phyloP scores from a whole-genome alignment of 306 rosid genomes.

The Hippophae tibetana region DNA sequence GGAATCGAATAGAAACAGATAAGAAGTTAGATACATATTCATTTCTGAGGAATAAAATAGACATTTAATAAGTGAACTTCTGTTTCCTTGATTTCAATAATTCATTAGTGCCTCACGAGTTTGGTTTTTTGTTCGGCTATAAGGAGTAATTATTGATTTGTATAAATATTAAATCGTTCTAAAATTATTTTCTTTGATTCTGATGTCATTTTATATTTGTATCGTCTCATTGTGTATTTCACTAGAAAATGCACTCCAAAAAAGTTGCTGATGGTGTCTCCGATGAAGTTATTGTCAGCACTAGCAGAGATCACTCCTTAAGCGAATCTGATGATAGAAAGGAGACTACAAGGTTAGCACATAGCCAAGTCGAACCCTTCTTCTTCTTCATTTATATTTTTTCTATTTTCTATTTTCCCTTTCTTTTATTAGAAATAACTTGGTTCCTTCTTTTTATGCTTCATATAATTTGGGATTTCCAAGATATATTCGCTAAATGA shows the following conservation, averaged over 20 bases:
- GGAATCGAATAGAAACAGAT: too few species aligned
- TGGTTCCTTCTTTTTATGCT: not conserved
- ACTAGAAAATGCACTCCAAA: constrained; percentile 50
- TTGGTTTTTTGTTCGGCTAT: too few species aligned
- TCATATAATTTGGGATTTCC: not conserved
- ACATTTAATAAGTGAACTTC: too few species aligned
- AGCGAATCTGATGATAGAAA: constrained; percentile 9
- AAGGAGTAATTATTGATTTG: not conserved
- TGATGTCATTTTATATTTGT: not conserved
- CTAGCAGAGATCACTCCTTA: constrained; percentile 16
- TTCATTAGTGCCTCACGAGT: too few species aligned
- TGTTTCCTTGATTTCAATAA: too few species aligned
- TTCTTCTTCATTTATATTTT: not conserved
- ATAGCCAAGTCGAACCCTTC: not conserved
- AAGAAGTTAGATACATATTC: too few species aligned
- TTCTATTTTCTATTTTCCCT: not conserved
- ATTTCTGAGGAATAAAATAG: too few species aligned
- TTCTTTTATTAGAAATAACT: too few species aligned
- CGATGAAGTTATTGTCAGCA: constrained; percentile 14
- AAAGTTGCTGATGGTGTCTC: constrained; percentile 16
- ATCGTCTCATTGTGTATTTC: not conserved
- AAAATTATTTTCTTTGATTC: too few species aligned
- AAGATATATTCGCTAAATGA: not conserved
- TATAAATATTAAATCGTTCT: not conserved
- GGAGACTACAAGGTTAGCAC: constrained; percentile 33